Base-by-base conservation (phyloP, 495 filamentous ascomycete genomes). In the Baudoinia panamericana region DNA sequence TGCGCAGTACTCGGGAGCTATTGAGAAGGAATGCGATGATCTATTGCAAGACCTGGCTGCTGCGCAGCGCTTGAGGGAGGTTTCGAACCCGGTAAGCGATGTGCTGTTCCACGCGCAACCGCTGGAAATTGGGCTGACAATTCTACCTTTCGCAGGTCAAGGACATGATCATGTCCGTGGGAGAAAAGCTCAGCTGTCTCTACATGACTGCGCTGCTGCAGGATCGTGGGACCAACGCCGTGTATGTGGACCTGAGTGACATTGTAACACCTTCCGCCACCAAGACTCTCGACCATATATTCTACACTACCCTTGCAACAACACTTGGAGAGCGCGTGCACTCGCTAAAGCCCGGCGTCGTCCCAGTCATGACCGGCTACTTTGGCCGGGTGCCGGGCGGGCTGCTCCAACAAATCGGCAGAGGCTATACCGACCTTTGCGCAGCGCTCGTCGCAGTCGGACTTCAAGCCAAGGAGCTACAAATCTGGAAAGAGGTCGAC, bases 111-210 rank as follows among this genome's bases (percentile, higher is more conserved):
- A n/a, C n/a, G n/a, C n/a, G n/a, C n/a, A n/a, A n/a, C n/a, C n/a
- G n/a, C n/a, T n/a, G n/a, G n/a, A n/a, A n/a, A n/a, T n/a, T n/a
- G n/a, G n/a, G n/a, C n/a, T n/a, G n/a, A n/a, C n/a, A n/a, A n/a
- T n/a, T n/a, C n/a, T n/a, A n/a, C n/a, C n/a, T n/a, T n/a, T n/a
- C n/a, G n/a, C n/a, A 80, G 44, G 82, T 77, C 18, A 50, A 33
- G 42, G 88, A 99, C 56, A 78, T 82, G 44, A 82, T 99, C 13
- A 74, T 96, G 27, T 84, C 84, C 55, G 80, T 84, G 31, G 90
- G 90, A 15, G 90, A 99, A 65, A 95, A 94, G 60, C 64, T 99
- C 21, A 84, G 82, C 58, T 93, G 85, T 60, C 69, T 76, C 18
- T 84, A 90, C 52, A 80, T 99, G 76, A 72, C 86, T 8, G 76